These are phyloP conservation scores for Termitomyces sp. DNA, from an alignment of 768 basidiomycete species.

Conservation along the genomic window DNA sequence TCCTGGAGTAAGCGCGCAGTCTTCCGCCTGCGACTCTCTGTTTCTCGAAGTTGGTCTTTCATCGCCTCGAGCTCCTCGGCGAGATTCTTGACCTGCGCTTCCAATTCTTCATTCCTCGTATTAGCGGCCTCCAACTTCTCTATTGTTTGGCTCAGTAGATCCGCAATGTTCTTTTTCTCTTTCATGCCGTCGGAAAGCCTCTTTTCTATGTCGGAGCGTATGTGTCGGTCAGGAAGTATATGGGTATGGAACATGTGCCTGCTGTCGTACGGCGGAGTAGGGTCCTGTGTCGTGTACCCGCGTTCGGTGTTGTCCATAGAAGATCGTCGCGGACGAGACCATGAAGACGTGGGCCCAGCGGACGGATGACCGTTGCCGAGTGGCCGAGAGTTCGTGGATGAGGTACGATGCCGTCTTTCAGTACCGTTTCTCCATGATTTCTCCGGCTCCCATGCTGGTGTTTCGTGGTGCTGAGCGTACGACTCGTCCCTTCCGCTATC, in stretches of 20 bases:
- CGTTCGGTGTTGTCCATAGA: neutral
- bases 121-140: slow-evolving; percentile 1
- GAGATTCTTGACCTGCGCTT: neutral
- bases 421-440: neutral
- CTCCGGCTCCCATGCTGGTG: neutral
- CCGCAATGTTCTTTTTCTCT: slow-evolving; percentile 10
- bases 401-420: slow-evolving; percentile 1
- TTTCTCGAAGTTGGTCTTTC: slow-evolving; percentile 14
- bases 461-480: neutral
- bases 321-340: neutral
- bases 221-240: neutral
- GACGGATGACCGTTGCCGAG: neutral
- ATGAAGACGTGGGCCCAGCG: neutral
- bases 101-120: slow-evolving; percentile 8
- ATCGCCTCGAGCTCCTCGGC: neutral
- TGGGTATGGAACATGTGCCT: slow-evolving; percentile 1
- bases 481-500: neutral
- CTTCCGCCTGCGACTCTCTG: slow-evolving; percentile 20
- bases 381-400: neutral
- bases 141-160: neutral
- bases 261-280: slow-evolving; percentile 2
- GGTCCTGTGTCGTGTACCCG: neutral
- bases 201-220: neutral
- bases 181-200: slow-evolving; percentile 9
- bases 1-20: slow-evolving; percentile 25